Conservation (phyloP, 2,329 filamentous ascomycete species). For the Trichoderma atroviride region DNA sequence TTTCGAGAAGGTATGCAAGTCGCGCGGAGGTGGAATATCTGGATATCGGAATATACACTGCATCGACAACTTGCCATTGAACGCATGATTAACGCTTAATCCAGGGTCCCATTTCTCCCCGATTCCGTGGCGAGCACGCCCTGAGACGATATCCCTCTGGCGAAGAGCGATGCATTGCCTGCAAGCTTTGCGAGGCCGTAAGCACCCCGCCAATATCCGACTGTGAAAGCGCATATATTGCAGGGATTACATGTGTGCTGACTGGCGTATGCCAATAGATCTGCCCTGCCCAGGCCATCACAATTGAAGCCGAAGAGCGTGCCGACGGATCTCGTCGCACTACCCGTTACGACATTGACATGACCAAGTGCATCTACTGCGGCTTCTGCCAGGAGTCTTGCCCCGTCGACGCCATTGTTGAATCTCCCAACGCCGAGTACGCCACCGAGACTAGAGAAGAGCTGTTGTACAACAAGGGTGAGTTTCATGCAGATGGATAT, state of each 20-base stretch:
- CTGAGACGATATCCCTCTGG: constrained; percentile 94
- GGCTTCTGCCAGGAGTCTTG: constrained; percentile 99
- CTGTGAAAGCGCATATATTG: background rate
- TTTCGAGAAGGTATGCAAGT: constrained; percentile 77
- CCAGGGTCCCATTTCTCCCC: constrained; percentile 91
- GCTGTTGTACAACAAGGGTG: constrained; percentile 91
- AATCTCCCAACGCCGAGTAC: constrained; percentile 66
- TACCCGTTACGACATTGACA: constrained; percentile 98
- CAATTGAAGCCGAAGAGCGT: constrained; percentile 97
- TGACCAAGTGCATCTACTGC: constrained; percentile 99
- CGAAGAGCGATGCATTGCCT: constrained; percentile 98
- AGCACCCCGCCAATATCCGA: constrained; percentile 25
- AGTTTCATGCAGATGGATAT: constrained; percentile 28
- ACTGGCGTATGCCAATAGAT: constrained; percentile 52
- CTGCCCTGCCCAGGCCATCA: constrained; percentile 97
- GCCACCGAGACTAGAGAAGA: constrained; percentile 78
- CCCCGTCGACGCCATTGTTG: constrained; percentile 88
- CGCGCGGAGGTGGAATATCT: background rate
- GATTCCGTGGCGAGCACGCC: constrained; percentile 97
- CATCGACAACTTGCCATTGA: constrained; percentile 5
- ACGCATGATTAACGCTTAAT: constrained; percentile 29
- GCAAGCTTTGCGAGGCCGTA: constrained; percentile 97
- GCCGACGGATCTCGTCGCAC: constrained; percentile 93
- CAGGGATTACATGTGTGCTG: background rate
- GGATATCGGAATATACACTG: background rate